These are phyloP conservation scores for Macrophomina phaseolina DNA, from an alignment of 2,329 filamentous ascomycete genomes.

Conservation along the genomic window DNA sequence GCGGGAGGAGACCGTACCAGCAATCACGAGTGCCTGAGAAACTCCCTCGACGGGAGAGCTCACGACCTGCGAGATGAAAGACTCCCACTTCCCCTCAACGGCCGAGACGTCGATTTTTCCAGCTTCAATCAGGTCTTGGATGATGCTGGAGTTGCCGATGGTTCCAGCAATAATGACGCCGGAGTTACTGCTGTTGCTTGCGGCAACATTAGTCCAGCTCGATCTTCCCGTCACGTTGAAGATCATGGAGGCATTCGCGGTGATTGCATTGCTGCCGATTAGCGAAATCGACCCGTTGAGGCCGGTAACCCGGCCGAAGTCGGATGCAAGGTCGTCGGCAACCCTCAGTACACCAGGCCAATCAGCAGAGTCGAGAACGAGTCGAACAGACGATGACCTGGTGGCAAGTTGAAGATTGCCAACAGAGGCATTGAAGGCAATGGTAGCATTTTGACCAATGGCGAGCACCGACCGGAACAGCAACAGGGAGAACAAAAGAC, in stretches of 20 bases:
- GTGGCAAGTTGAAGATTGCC: conserved; percentile 42
- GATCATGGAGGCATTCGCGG: conserved; percentile 43
- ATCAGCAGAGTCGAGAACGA: conserved; percentile 53
- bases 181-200: conserved; percentile 27
- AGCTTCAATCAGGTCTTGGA: conserved; percentile 62
- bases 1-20: conserved; percentile 43
- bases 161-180: conserved; percentile 71
- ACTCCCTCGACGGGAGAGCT: conserved; percentile 63
- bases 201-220: conserved; percentile 41
- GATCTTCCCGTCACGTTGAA: conserved; percentile 48
- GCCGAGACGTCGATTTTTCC: conserved; percentile 63
- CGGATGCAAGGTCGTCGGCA: conserved; percentile 68
- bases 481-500: not conserved
- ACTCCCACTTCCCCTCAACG: conserved; percentile 71
- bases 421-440: conserved; percentile 50
- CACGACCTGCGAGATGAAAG: conserved; percentile 67
- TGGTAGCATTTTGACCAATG: conserved; percentile 58
- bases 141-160: conserved; percentile 66
- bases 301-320: conserved; percentile 75
- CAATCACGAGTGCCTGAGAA: conserved; percentile 67
- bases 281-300: conserved; percentile 63
- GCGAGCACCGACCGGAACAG: conserved; percentile 35
- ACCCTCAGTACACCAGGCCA: conserved; percentile 73
- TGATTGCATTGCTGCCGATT: conserved; percentile 58
- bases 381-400: conserved; percentile 36